phyloP scores from a whole-genome alignment of 148 eudicot species.

The Oxyria digyna region DNA sequence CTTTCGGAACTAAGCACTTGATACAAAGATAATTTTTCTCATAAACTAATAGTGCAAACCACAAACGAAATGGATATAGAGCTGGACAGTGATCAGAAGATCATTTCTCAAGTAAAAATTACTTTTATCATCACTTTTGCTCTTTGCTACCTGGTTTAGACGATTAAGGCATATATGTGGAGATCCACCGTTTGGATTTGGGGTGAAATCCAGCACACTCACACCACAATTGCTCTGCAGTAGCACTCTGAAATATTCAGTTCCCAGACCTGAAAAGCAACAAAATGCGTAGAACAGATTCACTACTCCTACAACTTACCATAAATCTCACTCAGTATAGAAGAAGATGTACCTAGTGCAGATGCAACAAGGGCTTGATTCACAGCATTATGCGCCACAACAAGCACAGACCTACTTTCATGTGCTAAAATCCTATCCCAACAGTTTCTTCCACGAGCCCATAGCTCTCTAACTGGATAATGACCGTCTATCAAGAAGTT shows the following conservation, averaged over 20 bases:
- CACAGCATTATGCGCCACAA: slow-evolving; percentile 99
- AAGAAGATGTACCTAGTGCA: slow-evolving; percentile 52
- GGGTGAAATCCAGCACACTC: slow-evolving; percentile 83
- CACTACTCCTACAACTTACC: neutral
- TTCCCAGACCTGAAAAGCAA: slow-evolving; percentile 56
- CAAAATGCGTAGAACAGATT: neutral
- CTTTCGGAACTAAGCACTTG: neutral
- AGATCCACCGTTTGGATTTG: slow-evolving; percentile 45
- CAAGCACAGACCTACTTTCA: slow-evolving; percentile 81
- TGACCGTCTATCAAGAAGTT: slow-evolving; percentile 82
- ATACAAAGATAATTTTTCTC: neutral
- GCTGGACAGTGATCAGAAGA: neutral
- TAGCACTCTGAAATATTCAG: slow-evolving; percentile 84
- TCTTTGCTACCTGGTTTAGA: slow-evolving; percentile 72
- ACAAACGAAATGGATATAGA: neutral
- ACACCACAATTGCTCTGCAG: slow-evolving; percentile 99
- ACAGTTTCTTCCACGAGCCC: slow-evolving; percentile 79
- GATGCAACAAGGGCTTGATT: slow-evolving; percentile 96
- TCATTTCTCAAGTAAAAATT: neutral
- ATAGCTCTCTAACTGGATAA: slow-evolving; percentile 80
- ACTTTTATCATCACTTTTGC: neutral
- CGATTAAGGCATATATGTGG: slow-evolving; percentile 77
- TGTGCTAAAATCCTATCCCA: slow-evolving; percentile 67
- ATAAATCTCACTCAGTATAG: neutral
- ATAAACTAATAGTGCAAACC: neutral